These are phyloP conservation scores for Huntiella omanensis DNA, from an alignment of 2,329 filamentous ascomycete species.

Conservation along the genomic window DNA sequence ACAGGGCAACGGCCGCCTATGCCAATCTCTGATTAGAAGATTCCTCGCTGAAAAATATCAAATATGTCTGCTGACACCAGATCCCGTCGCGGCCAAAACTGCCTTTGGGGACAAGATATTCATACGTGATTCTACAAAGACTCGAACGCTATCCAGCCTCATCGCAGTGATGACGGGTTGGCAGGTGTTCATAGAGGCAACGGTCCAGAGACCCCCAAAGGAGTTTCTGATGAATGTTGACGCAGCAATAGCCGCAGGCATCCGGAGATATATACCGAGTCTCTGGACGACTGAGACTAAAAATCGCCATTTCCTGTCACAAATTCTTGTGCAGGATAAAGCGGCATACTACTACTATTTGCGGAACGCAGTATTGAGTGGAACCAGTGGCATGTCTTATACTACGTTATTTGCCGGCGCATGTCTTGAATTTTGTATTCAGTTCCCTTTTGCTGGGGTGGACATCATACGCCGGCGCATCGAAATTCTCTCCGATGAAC, in stretches of 20 bases:
- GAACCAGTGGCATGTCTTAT: neutral
- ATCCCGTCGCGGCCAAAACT: neutral
- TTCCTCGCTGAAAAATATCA: neutral
- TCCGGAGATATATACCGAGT: neutral
- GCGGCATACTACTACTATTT: constrained; percentile 4
- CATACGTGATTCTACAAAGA: neutral
- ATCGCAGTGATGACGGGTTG: neutral
- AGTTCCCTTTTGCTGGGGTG: neutral
- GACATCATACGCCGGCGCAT: neutral
- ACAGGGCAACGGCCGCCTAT: constrained; percentile 1
- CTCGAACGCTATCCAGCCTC: neutral
- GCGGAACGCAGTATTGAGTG: neutral
- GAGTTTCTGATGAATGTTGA: neutral
- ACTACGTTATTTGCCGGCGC: neutral
- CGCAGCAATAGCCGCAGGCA: constrained; percentile 3
- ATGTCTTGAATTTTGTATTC: neutral
- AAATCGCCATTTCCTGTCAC: neutral
- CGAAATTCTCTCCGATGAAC: neutral
- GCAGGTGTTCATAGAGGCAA: constrained; percentile 2
- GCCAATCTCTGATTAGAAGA: neutral
- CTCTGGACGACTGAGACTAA: neutral
- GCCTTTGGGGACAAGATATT: neutral
- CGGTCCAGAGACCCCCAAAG: neutral
- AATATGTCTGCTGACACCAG: neutral
- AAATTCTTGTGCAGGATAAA: neutral